phyloP scores from a whole-genome alignment of 306 rosid species.

The Vachellia collinsii region DNA sequence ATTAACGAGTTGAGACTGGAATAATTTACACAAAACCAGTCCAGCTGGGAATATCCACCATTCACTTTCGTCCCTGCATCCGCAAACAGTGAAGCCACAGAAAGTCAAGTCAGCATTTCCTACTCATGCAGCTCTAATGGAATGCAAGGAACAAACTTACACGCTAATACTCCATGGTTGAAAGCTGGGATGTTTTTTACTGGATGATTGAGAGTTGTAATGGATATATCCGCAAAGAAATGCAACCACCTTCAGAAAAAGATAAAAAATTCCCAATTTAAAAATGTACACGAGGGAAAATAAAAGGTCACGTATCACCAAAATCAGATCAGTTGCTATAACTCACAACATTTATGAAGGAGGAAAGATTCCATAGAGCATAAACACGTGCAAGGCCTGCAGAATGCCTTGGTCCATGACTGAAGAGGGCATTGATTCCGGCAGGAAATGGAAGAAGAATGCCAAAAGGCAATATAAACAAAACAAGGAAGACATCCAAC shows the following conservation, averaged over 20 bases:
- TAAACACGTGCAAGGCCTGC: slow-evolving; percentile 96
- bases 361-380: slow-evolving; percentile 92
- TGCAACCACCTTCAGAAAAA: slow-evolving; percentile 73
- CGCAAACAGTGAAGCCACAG: slow-evolving; percentile 27
- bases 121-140: slow-evolving; percentile 4
- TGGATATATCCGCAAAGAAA: slow-evolving; percentile 92
- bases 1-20: slow-evolving; percentile 88
- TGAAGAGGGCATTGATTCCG: slow-evolving; percentile 97
- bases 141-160: slow-evolving; percentile 55
- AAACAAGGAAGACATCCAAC: slow-evolving; percentile 86
- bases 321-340: slow-evolving; percentile 28
- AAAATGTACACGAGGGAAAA: neutral
- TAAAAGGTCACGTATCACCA: slow-evolving; percentile 12
- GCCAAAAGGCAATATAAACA: slow-evolving; percentile 87
- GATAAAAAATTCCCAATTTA: slow-evolving; percentile 25
- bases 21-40: slow-evolving; percentile 82
- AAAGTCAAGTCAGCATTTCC: slow-evolving; percentile 26
- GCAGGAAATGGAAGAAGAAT: slow-evolving; percentile 98
- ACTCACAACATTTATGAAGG: slow-evolving; percentile 89
- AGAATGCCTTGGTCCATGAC: slow-evolving; percentile 98
- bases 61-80: slow-evolving; percentile 94
- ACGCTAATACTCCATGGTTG: slow-evolving; percentile 87
- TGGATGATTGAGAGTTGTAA: slow-evolving; percentile 64
- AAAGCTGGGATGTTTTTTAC: slow-evolving; percentile 62
- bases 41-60: slow-evolving; percentile 97